phyloP scores from a whole-genome alignment of 202 grass and related monocot species.

The Zoysia matrella region DNA sequence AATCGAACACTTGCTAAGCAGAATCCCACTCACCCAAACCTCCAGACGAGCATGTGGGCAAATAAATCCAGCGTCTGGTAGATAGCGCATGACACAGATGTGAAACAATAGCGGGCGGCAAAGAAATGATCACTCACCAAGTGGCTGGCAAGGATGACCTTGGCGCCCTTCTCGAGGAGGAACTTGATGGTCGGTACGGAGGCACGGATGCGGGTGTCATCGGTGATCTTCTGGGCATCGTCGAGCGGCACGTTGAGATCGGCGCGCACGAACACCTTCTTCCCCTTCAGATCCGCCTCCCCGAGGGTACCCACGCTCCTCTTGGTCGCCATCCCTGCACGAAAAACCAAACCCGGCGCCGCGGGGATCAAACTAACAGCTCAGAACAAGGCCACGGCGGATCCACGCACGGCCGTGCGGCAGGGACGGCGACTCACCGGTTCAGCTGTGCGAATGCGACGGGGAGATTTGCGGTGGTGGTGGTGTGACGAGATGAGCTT shows the following conservation, averaged over 20 bases:
- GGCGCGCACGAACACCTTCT: slow-evolving; percentile 85
- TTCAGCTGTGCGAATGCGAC: not conserved
- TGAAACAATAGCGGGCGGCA: too few species aligned
- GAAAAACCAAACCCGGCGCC: not conserved
- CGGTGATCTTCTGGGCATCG: slow-evolving; percentile 79
- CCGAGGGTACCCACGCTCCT: slow-evolving; percentile 77
- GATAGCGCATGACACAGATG: not conserved
- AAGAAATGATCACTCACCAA: slow-evolving; percentile 54
- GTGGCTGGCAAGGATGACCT: slow-evolving; percentile 83
- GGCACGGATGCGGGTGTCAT: slow-evolving; percentile 82
- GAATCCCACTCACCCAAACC: not conserved
- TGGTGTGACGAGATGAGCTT: slow-evolving; percentile 11
- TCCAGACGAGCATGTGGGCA: not conserved
- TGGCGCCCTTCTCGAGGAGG: slow-evolving; percentile 71
- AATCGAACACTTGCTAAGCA: too few species aligned
- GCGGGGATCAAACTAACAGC: not conserved
- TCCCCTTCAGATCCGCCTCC: slow-evolving; percentile 86
- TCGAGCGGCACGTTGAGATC: slow-evolving; percentile 96
- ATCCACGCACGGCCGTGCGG: not conserved
- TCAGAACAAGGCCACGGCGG: not conserved
- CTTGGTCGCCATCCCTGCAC: slow-evolving; percentile 80
- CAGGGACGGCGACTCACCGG: slow-evolving; percentile 36
- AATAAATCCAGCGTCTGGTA: not conserved
- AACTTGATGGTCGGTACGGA: slow-evolving; percentile 90
- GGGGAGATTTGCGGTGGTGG: slow-evolving; percentile 26